Evolutionary conservation across 2,329 filamentous ascomycete genomes (phyloP).

Genomic region (Ambrosiella beaveri): DNA sequence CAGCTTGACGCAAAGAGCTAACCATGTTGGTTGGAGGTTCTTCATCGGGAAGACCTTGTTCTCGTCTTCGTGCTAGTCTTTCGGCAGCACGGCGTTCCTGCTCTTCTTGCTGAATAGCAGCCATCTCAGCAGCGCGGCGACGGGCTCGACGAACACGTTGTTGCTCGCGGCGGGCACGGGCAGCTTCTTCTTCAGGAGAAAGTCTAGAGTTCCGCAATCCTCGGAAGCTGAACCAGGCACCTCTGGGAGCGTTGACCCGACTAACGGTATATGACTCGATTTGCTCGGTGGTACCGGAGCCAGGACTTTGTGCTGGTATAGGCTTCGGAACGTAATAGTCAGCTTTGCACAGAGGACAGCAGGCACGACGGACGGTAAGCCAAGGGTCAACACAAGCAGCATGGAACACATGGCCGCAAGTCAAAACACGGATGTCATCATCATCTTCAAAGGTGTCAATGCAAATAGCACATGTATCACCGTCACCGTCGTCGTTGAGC

Average conservation of each 20-base stretch:
- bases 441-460: conserved; percentile 88
- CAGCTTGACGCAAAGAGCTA: conserved; percentile 9
- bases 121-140: conserved; percentile 5
- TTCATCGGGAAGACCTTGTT: conserved; percentile 1
- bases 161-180: conserved; percentile 6
- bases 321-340: conserved; percentile 95
- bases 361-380: conserved; percentile 84
- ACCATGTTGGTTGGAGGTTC: not conserved
- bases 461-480: conserved; percentile 92
- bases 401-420: conserved; percentile 96
- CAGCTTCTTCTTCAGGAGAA: conserved; percentile 15
- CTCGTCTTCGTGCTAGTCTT: conserved; percentile 1
- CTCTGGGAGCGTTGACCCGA: conserved; percentile 30
- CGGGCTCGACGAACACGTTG: conserved; percentile 9
- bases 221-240: conserved; percentile 24
- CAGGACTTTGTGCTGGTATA: conserved; percentile 31
- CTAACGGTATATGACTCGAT: conserved; percentile 22
- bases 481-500: conserved; percentile 53
- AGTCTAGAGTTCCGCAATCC: conserved; percentile 19
- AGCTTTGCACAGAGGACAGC: conserved; percentile 93
- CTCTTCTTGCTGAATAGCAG: conserved; percentile 7
- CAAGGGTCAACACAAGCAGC: conserved; percentile 90
- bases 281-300: conserved; percentile 18
- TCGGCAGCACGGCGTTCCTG: conserved; percentile 6
- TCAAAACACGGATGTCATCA: conserved; percentile 83